Conservation (phyloP, 2,329 filamentous ascomycete species). For the Ascochyta lentis region DNA sequence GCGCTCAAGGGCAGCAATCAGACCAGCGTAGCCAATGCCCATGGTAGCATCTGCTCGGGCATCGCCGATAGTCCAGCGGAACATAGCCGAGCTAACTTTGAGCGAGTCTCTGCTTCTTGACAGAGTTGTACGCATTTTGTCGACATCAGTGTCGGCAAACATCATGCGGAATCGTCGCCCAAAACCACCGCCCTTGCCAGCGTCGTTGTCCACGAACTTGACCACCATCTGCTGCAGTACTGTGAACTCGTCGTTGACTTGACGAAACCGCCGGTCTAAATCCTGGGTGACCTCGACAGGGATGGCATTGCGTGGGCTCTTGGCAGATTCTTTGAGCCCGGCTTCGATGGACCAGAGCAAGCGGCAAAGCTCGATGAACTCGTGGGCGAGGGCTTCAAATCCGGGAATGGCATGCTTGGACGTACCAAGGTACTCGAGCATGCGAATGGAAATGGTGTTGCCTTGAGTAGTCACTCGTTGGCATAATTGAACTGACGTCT, state of each 20-base stretch:
- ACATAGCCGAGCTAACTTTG: slow-evolving; percentile 68
- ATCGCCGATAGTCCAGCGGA: slow-evolving; percentile 68
- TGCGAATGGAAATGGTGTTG: slow-evolving; percentile 59
- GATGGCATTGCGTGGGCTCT: slow-evolving; percentile 58
- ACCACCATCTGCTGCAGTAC: slow-evolving; percentile 68
- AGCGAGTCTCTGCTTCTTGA: slow-evolving; percentile 66
- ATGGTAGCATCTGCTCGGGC: slow-evolving; percentile 65
- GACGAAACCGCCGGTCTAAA: slow-evolving; percentile 68
- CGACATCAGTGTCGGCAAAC: slow-evolving; percentile 63
- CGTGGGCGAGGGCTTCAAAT: slow-evolving; percentile 64
- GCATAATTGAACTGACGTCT: slow-evolving; percentile 60
- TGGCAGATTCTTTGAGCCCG: slow-evolving; percentile 59
- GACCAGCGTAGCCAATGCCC: slow-evolving; percentile 71
- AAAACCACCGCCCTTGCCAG: slow-evolving; percentile 63
- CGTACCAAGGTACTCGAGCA: slow-evolving; percentile 46
- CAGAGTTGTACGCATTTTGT: slow-evolving; percentile 65
- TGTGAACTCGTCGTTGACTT: slow-evolving; percentile 67
- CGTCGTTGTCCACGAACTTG: slow-evolving; percentile 66
- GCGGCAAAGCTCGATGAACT: slow-evolving; percentile 71
- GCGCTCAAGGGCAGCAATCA: slow-evolving; percentile 68
- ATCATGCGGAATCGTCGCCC: slow-evolving; percentile 67
- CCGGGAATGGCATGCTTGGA: slow-evolving; percentile 46
- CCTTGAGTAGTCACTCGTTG: slow-evolving; percentile 63
- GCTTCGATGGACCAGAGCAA: slow-evolving; percentile 73
- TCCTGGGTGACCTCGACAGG: slow-evolving; percentile 68